phyloP scores from a whole-genome alignment of 768 basidiomycete species.

The Tricholoma hemisulphureum region DNA sequence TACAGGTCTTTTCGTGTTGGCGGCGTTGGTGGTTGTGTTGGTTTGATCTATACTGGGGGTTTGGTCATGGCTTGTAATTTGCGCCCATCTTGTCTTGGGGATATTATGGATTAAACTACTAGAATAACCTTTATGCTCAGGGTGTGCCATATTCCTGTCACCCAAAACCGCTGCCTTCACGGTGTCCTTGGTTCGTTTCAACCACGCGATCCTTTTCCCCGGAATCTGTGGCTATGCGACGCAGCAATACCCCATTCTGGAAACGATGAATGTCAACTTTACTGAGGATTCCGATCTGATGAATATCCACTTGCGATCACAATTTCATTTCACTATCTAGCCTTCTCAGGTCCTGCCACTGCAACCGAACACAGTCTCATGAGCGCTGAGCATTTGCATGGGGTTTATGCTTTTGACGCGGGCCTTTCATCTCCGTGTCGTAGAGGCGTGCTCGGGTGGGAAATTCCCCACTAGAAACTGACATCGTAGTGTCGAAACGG shows the following conservation, averaged over 20 bases:
- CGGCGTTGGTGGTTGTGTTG: slow-evolving; percentile 5
- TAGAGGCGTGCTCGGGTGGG: background rate
- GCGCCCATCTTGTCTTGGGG: background rate
- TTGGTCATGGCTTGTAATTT: background rate
- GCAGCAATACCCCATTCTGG: background rate
- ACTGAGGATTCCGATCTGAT: background rate
- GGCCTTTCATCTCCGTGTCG: background rate
- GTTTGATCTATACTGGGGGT: background rate
- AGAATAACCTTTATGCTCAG: slow-evolving; percentile 18
- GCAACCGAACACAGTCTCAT: background rate
- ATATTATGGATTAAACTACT: slow-evolving; percentile 9
- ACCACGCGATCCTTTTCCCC: background rate
- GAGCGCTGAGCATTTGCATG: background rate
- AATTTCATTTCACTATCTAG: slow-evolving; percentile 10
- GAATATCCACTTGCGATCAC: slow-evolving; percentile 8
- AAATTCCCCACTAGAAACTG: no score
- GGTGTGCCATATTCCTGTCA: background rate
- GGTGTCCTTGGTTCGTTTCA: background rate
- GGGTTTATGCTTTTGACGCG: background rate
- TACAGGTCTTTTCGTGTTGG: slow-evolving; percentile 7
- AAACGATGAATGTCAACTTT: background rate
- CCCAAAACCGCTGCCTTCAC: background rate
- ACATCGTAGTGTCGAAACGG: background rate
- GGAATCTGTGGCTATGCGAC: background rate
- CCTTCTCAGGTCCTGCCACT: slow-evolving; percentile 3